Evolutionary conservation across 169 alveolate species (phyloP), one percentile per base, ranked within the genome.

Genomic region (Amoebophrya sp.): DNA sequence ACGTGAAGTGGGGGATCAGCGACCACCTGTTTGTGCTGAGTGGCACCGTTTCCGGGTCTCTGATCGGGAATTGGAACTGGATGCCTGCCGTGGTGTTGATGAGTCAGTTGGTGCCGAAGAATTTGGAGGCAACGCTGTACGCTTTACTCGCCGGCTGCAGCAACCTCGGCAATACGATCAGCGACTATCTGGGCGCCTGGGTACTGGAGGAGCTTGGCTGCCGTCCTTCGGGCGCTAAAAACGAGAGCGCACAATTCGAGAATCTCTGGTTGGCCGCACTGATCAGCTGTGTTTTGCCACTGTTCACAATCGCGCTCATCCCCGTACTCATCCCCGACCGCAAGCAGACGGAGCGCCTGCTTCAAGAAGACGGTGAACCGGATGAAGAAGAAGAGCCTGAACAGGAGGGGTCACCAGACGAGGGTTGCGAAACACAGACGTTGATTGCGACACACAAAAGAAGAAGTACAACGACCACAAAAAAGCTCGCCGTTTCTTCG

Each of bases 31-130:
- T 93, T 89, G 92, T 93, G 77, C 91, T 93, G 26, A 92, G 93
- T 55, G 41, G 90, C 90, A 89, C 90, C 55, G 92, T 89, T 40
- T 89, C 90, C 53, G 92, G 83, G 39, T 76, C 89, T 77, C 40
- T 92, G 54, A n/a, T 92, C 76, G 77, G 90, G 89, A 92, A 92
- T 83, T 92, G 93, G 93, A 90, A 91, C 55, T 93, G 94, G 94
- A 93, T 93, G 93, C 89, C 55, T 0, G 76, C 47, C 47, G 78
- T 90, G 29, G 89, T 41, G 0, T 18, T 90, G 34, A 47, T 90
- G 33, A 29, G 53, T 3, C 92, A 90, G 55, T 41, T 53, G 39
- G 41, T 77, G 38, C 92, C 92, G 33, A 0, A 29, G 78, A 40
- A 40, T 41, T 34, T 90, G 92, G 92, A 90, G 36, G 36, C 92